Conservation (phyloP, 176 grass and related monocot genomes). For the Carex myosuroides region DNA sequence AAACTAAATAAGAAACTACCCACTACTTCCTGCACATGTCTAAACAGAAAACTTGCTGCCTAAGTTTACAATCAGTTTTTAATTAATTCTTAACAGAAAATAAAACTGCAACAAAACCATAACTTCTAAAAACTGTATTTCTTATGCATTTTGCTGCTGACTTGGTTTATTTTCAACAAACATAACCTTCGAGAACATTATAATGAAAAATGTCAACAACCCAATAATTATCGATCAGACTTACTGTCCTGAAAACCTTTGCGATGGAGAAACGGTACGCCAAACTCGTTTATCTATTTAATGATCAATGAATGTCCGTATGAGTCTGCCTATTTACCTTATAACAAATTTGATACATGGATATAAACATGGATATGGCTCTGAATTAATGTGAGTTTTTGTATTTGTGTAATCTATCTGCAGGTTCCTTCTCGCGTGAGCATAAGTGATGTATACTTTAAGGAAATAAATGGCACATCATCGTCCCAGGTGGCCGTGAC, state of each 20-base stretch:
- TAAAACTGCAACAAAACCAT: too few species aligned
- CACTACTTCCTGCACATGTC: too few species aligned
- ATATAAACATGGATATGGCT: not conserved
- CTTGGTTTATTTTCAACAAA: too few species aligned
- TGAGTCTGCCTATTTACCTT: not conserved
- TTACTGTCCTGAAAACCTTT: slow-evolving; percentile 56
- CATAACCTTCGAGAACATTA: slow-evolving; percentile 45
- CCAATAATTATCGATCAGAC: slow-evolving; percentile 75
- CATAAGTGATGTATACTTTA: slow-evolving; percentile 45
- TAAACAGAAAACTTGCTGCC: too few species aligned
- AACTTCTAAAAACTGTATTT: too few species aligned
- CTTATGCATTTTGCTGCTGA: too few species aligned
- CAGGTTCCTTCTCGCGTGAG: slow-evolving; percentile 40
- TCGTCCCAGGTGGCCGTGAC: slow-evolving; percentile 37
- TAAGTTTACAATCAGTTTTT: too few species aligned
- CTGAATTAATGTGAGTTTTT: not conserved
- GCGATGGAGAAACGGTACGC: slow-evolving; percentile 27
- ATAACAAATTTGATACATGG: not conserved
- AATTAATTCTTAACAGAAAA: too few species aligned
- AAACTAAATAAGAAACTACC: too few species aligned
- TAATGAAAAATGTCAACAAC: slow-evolving; percentile 46
- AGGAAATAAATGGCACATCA: slow-evolving; percentile 45
- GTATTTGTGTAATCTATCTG: not conserved
- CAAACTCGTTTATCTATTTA: not conserved
- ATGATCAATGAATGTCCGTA: too few species aligned